Conservation (phyloP, 2,329 filamentous ascomycete genomes). For the Neopestalotiopsis sp. region DNA sequence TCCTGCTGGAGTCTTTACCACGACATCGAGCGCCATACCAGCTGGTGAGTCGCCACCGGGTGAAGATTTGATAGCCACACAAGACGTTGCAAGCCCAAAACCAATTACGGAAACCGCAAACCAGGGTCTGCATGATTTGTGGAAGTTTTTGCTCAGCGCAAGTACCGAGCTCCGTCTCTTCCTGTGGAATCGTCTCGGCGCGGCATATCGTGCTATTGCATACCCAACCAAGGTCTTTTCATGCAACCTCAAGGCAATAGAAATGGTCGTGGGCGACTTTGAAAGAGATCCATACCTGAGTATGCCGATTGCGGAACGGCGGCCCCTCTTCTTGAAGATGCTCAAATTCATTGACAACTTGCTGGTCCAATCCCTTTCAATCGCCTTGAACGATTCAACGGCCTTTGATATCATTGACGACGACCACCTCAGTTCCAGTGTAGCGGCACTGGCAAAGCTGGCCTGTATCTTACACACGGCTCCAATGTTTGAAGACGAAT, state of each 20-base stretch:
- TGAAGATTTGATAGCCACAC: constrained; percentile 24
- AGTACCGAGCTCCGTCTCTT: constrained; percentile 84
- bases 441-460: constrained; percentile 73
- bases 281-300: constrained; percentile 67
- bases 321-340: constrained; percentile 73
- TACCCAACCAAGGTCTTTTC: constrained; percentile 89
- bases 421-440: constrained; percentile 74
- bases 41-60: constrained; percentile 24
- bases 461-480: constrained; percentile 79
- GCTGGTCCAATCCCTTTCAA: constrained; percentile 71
- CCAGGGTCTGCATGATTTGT: constrained; percentile 74
- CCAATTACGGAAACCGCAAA: constrained; percentile 58
- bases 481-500: constrained; percentile 81
- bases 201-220: constrained; percentile 84
- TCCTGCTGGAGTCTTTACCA: constrained; percentile 60
- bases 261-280: constrained; percentile 73
- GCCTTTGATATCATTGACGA: constrained; percentile 87
- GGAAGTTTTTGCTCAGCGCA: constrained; percentile 82
- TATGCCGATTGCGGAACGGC: constrained; percentile 67
- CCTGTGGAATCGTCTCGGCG: constrained; percentile 88
- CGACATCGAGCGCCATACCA: constrained; percentile 22
- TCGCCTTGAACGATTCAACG: constrained; percentile 68
- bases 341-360: constrained; percentile 81
- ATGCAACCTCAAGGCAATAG: constrained; percentile 84
- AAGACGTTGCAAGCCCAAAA: constrained; percentile 24